A percentile compares a stretch with the other conserved stretches of the same genome.
Evolutionary conservation across 23 red algal species (phyloP).

Genomic region (Gracilariopsis chorda): DNA sequence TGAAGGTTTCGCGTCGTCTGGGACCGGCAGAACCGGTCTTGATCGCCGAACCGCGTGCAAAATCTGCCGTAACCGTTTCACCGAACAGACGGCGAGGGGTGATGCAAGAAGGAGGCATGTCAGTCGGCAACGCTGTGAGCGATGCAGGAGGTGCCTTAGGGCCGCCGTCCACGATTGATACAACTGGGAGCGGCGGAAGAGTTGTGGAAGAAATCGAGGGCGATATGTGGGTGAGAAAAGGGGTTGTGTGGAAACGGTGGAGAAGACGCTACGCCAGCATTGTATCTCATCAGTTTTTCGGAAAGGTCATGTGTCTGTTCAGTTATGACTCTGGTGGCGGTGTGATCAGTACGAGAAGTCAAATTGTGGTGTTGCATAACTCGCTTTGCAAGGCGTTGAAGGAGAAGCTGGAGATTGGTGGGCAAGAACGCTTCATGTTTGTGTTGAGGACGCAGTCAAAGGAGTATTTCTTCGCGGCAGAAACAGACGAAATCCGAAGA

Average conservation of each 20-base stretch:
- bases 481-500: conserved; percentile 42
- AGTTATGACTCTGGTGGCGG: conserved; percentile 54
- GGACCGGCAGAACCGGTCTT: conserved; percentile 1
- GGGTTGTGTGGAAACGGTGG: conserved; percentile 69
- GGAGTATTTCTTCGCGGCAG: conserved; percentile 63
- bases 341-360: conserved; percentile 41
- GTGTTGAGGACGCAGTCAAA: conserved; percentile 50
- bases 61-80: conserved; percentile 51
- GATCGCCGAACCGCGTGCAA: conserved; percentile 37
- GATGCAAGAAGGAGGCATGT: background rate
- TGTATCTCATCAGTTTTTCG: conserved; percentile 70
- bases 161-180: conserved; percentile 59
- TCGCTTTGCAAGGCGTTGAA: conserved; percentile 45
- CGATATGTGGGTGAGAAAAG: conserved; percentile 74
- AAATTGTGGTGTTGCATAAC: conserved; percentile 54
- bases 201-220: conserved; percentile 76
- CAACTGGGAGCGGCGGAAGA: conserved; percentile 40
- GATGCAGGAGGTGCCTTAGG: background rate
- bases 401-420: conserved; percentile 57
- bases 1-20: conserved; percentile 49
- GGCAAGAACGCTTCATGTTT: conserved; percentile 51
- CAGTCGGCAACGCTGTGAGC: conserved; percentile 1
- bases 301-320: conserved; percentile 66
- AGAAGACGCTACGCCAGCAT: conserved; percentile 61
- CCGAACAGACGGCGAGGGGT: conserved; percentile 13